Conservation (phyloP, 2,329 filamentous ascomycete species). For the Claviceps capensis region DNA sequence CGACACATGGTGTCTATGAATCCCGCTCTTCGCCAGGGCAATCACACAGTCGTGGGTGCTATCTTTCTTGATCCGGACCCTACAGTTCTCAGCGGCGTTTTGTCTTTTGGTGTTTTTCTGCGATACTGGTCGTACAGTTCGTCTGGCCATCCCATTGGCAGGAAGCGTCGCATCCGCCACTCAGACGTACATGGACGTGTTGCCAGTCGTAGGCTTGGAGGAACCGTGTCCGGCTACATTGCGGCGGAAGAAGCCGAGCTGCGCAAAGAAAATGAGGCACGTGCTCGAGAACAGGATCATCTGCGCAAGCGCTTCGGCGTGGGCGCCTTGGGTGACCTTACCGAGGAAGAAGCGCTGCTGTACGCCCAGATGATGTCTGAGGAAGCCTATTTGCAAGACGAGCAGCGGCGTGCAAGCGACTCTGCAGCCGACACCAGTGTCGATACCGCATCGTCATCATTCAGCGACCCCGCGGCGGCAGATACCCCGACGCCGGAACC, state of each 20-base stretch:
- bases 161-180: conserved; percentile 66
- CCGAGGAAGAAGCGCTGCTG: conserved; percentile 49
- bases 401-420: conserved; percentile 39
- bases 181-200: conserved; percentile 42
- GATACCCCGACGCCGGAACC: conserved; percentile 42
- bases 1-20: conserved; percentile 48
- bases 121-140: conserved; percentile 93
- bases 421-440: conserved; percentile 34
- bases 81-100: conserved; percentile 69
- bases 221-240: conserved; percentile 68
- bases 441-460: conserved; percentile 28
- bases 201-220: conserved; percentile 41
- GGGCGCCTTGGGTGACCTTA: conserved; percentile 50
- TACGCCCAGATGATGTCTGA: conserved; percentile 55
- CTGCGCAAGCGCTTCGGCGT: conserved; percentile 74
- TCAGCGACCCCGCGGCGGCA: conserved; percentile 25
- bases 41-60: conserved; percentile 69
- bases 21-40: conserved; percentile 50
- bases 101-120: conserved; percentile 74
- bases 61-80: conserved; percentile 81
- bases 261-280: conserved; percentile 54
- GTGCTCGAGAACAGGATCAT: conserved; percentile 52
- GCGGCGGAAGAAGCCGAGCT: conserved; percentile 74
- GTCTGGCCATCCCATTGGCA: conserved; percentile 58
- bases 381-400: conserved; percentile 43